Conservation (phyloP, 164 flowering plant genomes). For the Hamamelis virginiana region DNA sequence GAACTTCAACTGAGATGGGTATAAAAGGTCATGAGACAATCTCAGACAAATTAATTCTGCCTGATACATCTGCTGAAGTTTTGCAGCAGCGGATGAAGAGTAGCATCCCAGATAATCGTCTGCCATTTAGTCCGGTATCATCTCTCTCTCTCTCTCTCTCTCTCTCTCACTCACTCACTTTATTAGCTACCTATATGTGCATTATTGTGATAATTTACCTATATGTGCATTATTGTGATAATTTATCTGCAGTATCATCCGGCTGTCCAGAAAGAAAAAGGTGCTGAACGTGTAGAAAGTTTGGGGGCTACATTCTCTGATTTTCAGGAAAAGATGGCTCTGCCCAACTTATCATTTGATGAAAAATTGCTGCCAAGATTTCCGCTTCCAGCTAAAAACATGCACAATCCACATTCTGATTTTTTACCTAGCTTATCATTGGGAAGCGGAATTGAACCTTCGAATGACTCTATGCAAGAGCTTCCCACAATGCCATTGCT, state of each 20-base stretch:
- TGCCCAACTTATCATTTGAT: slow-evolving; percentile 57
- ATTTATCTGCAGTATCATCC: slow-evolving; percentile 53
- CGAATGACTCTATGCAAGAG: slow-evolving; percentile 33
- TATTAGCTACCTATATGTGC: neutral
- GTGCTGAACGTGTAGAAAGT: slow-evolving; percentile 31
- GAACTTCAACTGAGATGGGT: slow-evolving; percentile 36
- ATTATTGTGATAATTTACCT: too few relatives aligned
- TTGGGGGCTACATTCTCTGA: slow-evolving; percentile 38
- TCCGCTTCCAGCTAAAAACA: slow-evolving; percentile 39
- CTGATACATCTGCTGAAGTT: slow-evolving; percentile 36
- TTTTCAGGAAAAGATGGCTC: slow-evolving; percentile 52
- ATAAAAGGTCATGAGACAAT: slow-evolving; percentile 31
- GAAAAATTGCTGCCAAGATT: slow-evolving; percentile 50
- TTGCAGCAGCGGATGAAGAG: slow-evolving; percentile 31
- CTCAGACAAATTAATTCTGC: slow-evolving; percentile 29
- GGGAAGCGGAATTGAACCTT: slow-evolving; percentile 49
- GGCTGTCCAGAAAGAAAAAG: slow-evolving; percentile 36
- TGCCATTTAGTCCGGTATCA: slow-evolving; percentile 52
- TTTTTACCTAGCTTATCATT: slow-evolving; percentile 64
- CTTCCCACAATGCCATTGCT: slow-evolving; percentile 59
- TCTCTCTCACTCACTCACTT: neutral
- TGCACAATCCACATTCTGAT: slow-evolving; percentile 44
- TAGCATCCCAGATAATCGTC: slow-evolving; percentile 28
- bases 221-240: neutral
- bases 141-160: slow-evolving; percentile 13